phyloP scores from a whole-genome alignment of 495 filamentous ascomycete species.

The Cercophora scortea region DNA sequence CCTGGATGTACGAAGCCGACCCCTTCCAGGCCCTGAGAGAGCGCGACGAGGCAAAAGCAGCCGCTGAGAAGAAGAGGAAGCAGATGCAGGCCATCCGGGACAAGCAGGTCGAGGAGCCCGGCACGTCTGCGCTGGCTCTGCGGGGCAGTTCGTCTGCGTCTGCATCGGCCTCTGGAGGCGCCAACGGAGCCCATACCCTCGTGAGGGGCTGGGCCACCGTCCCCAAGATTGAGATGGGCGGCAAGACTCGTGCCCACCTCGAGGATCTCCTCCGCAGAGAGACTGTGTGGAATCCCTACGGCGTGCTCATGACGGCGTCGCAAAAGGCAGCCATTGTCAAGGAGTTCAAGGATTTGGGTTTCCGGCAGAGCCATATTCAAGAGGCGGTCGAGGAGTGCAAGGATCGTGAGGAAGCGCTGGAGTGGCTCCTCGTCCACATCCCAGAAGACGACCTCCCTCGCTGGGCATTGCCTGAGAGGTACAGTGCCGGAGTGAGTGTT shows the following conservation, averaged over 20 bases:
- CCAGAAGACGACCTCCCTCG: conserved; percentile 89
- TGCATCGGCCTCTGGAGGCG: neutral
- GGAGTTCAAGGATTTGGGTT: conserved; percentile 70
- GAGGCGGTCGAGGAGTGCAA: conserved; percentile 83
- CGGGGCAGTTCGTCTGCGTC: conserved; percentile 22
- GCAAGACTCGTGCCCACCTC: conserved; percentile 62
- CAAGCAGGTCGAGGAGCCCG: conserved; percentile 51
- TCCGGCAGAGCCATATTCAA: conserved; percentile 78
- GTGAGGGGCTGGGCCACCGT: conserved; percentile 74
- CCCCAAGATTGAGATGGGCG: conserved; percentile 89
- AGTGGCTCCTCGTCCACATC: conserved; percentile 91
- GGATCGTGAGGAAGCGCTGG: conserved; percentile 83
- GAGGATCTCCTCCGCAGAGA: conserved; percentile 70
- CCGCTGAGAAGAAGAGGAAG: conserved; percentile 62
- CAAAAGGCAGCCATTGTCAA: conserved; percentile 55
- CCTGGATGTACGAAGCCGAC: conserved; percentile 94
- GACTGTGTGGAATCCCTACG: conserved; percentile 79
- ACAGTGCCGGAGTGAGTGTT: conserved; percentile 79
- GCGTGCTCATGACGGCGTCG: conserved; percentile 50
- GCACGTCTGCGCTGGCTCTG: conserved; percentile 23
- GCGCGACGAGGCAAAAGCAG: conserved; percentile 63
- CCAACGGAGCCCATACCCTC: conserved; percentile 16
- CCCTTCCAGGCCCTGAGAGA: conserved; percentile 77
- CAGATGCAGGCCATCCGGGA: conserved; percentile 54
- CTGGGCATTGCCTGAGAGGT: conserved; percentile 86